These are phyloP conservation scores for Starmerella roubikii DNA, from an alignment of 805 yeast genomes.

Conservation along the genomic window DNA sequence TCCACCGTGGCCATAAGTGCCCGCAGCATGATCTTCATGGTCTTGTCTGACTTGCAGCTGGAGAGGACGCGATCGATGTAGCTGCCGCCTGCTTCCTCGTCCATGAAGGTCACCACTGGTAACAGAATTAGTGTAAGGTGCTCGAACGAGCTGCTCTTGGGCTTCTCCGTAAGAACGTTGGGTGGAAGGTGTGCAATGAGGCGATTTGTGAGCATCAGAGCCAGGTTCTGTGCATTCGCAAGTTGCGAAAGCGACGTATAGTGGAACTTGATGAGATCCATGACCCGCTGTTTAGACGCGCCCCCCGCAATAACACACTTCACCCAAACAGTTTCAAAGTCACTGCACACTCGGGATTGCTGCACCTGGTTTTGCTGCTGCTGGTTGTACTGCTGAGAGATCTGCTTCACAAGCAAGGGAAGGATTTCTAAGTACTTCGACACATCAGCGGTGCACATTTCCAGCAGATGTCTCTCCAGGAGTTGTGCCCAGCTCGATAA, in stretches of 20 bases:
- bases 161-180: neutral
- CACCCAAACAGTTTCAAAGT: neutral
- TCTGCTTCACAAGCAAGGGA: neutral
- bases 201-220: conserved; percentile 1
- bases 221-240: neutral
- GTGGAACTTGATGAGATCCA: conserved; percentile 5
- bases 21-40: conserved; percentile 1
- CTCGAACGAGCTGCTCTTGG: conserved; percentile 3
- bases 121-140: conserved; percentile 7
- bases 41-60: conserved; percentile 2
- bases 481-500: neutral
- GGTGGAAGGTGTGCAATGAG: neutral
- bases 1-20: conserved; percentile 5
- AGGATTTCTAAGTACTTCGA: neutral
- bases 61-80: conserved; percentile 3
- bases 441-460: neutral
- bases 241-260: neutral
- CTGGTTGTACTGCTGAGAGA: neutral
- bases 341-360: neutral
- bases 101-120: conserved; percentile 4
- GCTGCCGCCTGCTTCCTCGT: neutral
- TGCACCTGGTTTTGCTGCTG: neutral
- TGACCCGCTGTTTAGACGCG: neutral
- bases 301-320: neutral
- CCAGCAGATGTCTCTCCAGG: neutral